A percentile compares a stretch with the other conserved stretches of the same genome.
Evolutionary conservation across 2,329 filamentous ascomycete species (phyloP).

Genomic region (Clonostachys rhizophaga): DNA sequence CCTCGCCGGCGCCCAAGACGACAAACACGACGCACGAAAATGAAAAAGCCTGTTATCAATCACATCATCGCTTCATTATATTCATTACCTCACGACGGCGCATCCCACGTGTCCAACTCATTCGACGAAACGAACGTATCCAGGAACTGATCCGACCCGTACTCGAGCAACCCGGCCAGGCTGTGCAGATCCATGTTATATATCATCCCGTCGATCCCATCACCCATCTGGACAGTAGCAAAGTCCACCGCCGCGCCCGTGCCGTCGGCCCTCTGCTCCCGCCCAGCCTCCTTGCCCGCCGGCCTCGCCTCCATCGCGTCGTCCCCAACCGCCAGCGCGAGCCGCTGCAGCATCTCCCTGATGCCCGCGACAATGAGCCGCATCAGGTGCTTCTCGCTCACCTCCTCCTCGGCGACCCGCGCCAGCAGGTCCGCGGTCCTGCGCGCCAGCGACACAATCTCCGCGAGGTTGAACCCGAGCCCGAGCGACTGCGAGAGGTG

Average conservation of each 20-base stretch:
- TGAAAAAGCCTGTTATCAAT: not conserved
- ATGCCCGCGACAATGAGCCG: slow-evolving; percentile 9
- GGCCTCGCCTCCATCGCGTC: not conserved
- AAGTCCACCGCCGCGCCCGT: slow-evolving; percentile 3
- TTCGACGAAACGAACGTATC: not conserved
- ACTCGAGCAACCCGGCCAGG: slow-evolving; percentile 4
- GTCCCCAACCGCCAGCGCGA: not conserved
- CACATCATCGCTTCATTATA: not conserved
- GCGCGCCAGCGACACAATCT: slow-evolving; percentile 4
- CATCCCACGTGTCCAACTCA: no score
- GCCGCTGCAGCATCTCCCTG: slow-evolving; percentile 7
- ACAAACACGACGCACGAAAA: no score
- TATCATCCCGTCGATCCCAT: slow-evolving; percentile 1
- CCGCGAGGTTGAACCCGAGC: slow-evolving; percentile 7
- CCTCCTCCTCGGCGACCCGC: slow-evolving; percentile 4
- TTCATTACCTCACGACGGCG: no score
- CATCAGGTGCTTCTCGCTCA: slow-evolving; percentile 7
- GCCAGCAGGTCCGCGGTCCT: slow-evolving; percentile 4
- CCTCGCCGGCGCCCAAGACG: no score
- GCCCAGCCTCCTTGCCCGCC: not conserved
- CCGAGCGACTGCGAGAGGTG: slow-evolving; percentile 9
- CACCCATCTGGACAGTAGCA: slow-evolving; percentile 4
- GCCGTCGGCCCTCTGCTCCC: not conserved
- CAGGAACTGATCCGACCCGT: slow-evolving; percentile 2
- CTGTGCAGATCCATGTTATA: slow-evolving; percentile 6